Evolutionary conservation across 192 early-diverging fungal genomes (phyloP).

Genomic region (Coemansia sp.): DNA sequence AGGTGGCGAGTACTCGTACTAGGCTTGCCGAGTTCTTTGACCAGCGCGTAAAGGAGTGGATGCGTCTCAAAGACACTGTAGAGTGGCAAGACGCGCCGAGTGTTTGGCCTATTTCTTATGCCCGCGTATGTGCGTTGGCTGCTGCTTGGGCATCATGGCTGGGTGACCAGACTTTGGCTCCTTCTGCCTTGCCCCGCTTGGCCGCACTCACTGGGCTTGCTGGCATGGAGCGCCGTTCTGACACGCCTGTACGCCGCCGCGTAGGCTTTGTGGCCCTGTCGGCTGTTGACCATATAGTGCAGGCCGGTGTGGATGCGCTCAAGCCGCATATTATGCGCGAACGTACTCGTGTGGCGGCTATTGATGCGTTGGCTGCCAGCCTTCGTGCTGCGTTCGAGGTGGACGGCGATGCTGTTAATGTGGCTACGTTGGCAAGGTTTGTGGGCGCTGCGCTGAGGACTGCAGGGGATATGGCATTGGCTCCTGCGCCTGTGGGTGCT

Average conservation of each 20-base stretch:
- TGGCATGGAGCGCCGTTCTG: slow-evolving; percentile 20
- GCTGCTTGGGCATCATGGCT: slow-evolving; percentile 50
- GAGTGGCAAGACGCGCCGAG: slow-evolving; percentile 17
- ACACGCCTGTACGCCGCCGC: slow-evolving; percentile 4
- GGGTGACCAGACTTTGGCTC: slow-evolving; percentile 33
- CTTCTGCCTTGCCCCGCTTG: slow-evolving; percentile 10
- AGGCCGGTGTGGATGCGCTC: slow-evolving; percentile 40
- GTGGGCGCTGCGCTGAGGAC: slow-evolving; percentile 30
- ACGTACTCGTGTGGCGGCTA: slow-evolving; percentile 22
- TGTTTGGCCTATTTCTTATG: slow-evolving; percentile 39
- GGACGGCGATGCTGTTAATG: slow-evolving; percentile 32
- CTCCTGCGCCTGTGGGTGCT: slow-evolving; percentile 35
- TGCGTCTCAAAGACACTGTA: background rate
- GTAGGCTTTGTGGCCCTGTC: slow-evolving; percentile 52
- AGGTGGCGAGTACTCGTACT: slow-evolving; percentile 1
- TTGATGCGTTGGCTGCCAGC: slow-evolving; percentile 22
- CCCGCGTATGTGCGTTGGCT: slow-evolving; percentile 38
- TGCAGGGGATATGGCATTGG: slow-evolving; percentile 17
- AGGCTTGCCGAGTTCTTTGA: slow-evolving; percentile 31
- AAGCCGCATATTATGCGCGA: slow-evolving; percentile 26
- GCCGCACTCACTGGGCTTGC: slow-evolving; percentile 35
- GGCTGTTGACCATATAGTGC: slow-evolving; percentile 53
- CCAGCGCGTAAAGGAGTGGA: slow-evolving; percentile 19
- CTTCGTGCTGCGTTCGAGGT: slow-evolving; percentile 29
- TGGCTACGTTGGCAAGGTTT: slow-evolving; percentile 42